Percentiles rank a stretch among this genome's conserved stretches.
phyloP scores from a whole-genome alignment of 2,329 filamentous ascomycete species.

The Paraphoma chrysanthemicola region DNA sequence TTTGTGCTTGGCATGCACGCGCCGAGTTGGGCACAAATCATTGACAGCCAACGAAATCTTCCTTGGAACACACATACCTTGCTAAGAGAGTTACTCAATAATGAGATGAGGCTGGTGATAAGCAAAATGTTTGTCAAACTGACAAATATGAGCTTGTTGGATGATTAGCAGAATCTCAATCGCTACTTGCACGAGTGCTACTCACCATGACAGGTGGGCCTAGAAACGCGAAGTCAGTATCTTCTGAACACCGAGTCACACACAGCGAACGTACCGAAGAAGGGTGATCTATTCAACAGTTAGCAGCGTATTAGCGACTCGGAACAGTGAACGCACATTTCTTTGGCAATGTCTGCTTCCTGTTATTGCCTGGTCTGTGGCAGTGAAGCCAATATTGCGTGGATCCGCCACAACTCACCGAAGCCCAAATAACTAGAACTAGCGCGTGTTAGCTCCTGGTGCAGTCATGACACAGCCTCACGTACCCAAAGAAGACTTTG shows the following conservation, averaged over 20 bases:
- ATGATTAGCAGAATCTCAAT: slow-evolving; percentile 33
- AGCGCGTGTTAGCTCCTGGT: slow-evolving; percentile 3
- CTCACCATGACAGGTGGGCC: slow-evolving; percentile 61
- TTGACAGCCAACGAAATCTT: slow-evolving; percentile 25
- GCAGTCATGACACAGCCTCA: slow-evolving; percentile 23
- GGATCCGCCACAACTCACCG: slow-evolving; percentile 51
- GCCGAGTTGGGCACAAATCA: slow-evolving; percentile 9
- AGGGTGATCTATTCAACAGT: slow-evolving; percentile 50
- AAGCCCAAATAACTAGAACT: slow-evolving; percentile 76
- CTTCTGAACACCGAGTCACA: not conserved
- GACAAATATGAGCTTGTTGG: slow-evolving; percentile 70
- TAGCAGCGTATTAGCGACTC: too few relatives aligned
- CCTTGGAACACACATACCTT: slow-evolving; percentile 52
- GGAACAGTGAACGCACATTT: slow-evolving; percentile 41
- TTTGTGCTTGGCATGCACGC: slow-evolving; percentile 23
- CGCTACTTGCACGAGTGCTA: slow-evolving; percentile 10
- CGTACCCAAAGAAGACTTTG: slow-evolving; percentile 77
- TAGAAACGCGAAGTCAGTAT: slow-evolving; percentile 39
- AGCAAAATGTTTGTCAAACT: slow-evolving; percentile 79
- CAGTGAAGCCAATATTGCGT: slow-evolving; percentile 13
- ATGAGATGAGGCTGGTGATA: slow-evolving; percentile 78
- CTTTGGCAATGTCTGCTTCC: slow-evolving; percentile 53
- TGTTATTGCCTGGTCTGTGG: slow-evolving; percentile 26
- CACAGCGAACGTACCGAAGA: not conserved
- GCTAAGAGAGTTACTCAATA: slow-evolving; percentile 76